These are phyloP conservation scores for Rhodosporidiobolus odoratus DNA, from an alignment of 768 basidiomycete species.

Conservation along the genomic window DNA sequence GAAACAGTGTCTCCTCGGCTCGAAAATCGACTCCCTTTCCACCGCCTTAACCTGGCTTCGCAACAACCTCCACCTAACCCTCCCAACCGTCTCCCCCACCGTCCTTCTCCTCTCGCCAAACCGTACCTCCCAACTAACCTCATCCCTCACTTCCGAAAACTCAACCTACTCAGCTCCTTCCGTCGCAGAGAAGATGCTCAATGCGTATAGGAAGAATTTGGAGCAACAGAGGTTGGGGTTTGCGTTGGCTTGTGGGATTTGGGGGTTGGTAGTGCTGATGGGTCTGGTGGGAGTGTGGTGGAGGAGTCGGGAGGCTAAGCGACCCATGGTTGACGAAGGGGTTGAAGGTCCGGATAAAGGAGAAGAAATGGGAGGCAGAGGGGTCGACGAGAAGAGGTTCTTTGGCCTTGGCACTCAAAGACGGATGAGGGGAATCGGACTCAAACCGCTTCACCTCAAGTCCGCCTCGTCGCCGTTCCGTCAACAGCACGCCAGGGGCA, in stretches of 20 bases:
- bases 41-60: constrained; percentile 85
- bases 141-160: constrained; percentile 62
- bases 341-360: not conserved
- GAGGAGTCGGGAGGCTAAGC: constrained; percentile 22
- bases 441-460: constrained; percentile 3
- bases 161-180: constrained; percentile 51
- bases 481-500: not conserved
- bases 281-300: constrained; percentile 49
- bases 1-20: constrained; percentile 70
- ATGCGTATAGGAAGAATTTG: constrained; percentile 65
- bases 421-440: not conserved
- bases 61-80: constrained; percentile 71
- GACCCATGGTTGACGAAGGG: not conserved
- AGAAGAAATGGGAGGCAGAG: not conserved
- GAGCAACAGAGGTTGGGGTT: constrained; percentile 81
- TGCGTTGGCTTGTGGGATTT: constrained; percentile 70
- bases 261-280: constrained; percentile 77
- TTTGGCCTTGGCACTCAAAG: not conserved
- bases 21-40: constrained; percentile 80
- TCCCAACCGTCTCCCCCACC: constrained; percentile 70
- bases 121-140: constrained; percentile 65
- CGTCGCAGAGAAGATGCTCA: constrained; percentile 66
- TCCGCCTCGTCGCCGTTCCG: not conserved
- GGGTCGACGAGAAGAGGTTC: not conserved
- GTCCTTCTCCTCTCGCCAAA: constrained; percentile 70